Evolutionary conservation across 768 basidiomycete species (phyloP).

Genomic region (Cyclocybe cylindracea): DNA sequence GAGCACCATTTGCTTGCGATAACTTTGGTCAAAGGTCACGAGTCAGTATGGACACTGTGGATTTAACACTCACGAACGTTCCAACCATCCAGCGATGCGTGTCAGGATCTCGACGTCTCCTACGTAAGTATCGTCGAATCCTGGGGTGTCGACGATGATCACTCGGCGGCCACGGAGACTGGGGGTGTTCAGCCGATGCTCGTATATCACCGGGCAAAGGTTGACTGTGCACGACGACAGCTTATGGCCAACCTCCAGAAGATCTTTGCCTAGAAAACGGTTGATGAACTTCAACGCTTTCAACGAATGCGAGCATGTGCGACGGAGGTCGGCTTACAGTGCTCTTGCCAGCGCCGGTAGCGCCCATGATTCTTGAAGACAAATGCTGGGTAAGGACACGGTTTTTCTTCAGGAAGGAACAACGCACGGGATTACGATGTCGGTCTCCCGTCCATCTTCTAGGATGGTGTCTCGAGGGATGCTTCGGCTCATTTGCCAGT

Average conservation of each 20-base stretch:
- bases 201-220: neutral
- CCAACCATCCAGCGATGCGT: neutral
- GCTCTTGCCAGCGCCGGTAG: slow-evolving; percentile 10
- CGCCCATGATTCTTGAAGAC: slow-evolving; percentile 3
- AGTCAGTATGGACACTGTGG: neutral
- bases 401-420: too few relatives aligned
- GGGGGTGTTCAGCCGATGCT: neutral
- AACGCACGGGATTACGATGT: too few relatives aligned
- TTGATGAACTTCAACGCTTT: slow-evolving; percentile 7
- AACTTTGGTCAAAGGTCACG: neutral
- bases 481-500: too few relatives aligned
- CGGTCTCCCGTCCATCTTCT: too few relatives aligned
- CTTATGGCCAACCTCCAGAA: slow-evolving; percentile 1
- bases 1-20: slow-evolving; percentile 1
- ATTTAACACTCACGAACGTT: neutral
- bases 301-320: neutral
- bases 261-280: neutral
- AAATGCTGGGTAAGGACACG: neutral
- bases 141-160: slow-evolving; percentile 9
- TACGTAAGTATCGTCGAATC: slow-evolving; percentile 5
- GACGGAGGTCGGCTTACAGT: neutral
- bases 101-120: neutral
- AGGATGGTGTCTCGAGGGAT: too few relatives aligned
- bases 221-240: slow-evolving; percentile 2
- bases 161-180: neutral